These are phyloP conservation scores for Candida neerlandica DNA, from an alignment of 1,139 yeast genomes.

Conservation along the genomic window DNA sequence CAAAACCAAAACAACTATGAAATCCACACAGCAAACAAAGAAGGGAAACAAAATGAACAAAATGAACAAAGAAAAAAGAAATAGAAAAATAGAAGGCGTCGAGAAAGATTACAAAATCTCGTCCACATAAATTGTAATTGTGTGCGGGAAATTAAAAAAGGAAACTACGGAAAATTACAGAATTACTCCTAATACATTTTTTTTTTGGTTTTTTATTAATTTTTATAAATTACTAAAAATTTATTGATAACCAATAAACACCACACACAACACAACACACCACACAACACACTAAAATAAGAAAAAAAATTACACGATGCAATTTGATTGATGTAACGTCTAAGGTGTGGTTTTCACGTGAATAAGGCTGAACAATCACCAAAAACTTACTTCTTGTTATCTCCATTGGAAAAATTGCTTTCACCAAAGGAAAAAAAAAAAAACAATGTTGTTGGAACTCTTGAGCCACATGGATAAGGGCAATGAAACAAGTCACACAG, in stretches of 20 bases:
- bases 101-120: not conserved
- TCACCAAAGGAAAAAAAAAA: no score
- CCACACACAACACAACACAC: no score
- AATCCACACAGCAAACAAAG: no score
- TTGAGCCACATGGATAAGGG: not conserved
- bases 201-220: not conserved
- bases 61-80: no score
- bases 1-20: no score
- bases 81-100: not conserved
- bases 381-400: not conserved
- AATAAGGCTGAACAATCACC: not conserved
- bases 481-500: not conserved
- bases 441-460: not conserved
- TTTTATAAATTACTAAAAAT: not conserved
- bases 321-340: no score
- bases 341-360: not conserved
- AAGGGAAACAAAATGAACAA: no score
- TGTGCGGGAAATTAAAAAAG: not conserved
- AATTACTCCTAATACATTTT: not conserved
- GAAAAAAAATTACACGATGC: not conserved
- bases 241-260: not conserved
- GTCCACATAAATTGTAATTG: not conserved
- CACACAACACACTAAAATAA: no score
- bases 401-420: not conserved
- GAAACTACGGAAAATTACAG: not conserved